Conservation (phyloP, 1,139 yeast genomes). For the Geotrichum fermentans region DNA sequence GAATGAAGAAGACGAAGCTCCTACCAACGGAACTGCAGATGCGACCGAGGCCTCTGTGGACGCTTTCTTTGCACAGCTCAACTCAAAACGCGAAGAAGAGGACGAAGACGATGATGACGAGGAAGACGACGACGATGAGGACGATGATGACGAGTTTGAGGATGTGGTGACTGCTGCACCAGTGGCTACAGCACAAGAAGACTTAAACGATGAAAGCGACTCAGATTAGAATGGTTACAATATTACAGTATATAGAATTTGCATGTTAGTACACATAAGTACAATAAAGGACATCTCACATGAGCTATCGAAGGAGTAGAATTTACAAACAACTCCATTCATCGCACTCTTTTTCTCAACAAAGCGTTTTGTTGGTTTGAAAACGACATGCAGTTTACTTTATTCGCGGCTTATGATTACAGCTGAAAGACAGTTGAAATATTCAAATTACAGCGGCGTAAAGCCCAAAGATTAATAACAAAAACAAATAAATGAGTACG, state of each 20-base stretch:
- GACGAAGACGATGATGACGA: constrained; percentile 41
- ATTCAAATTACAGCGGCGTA: no score
- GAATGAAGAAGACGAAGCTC: constrained; percentile 31
- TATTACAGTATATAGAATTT: no score
- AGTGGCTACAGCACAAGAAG: constrained; percentile 30
- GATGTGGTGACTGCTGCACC: constrained; percentile 52
- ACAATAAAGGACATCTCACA: background rate
- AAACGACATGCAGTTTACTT: no score
- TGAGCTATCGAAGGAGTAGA: background rate
- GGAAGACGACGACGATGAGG: constrained; percentile 58
- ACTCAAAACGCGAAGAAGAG: constrained; percentile 56
- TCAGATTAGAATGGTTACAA: constrained; percentile 33
- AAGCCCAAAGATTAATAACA: no score
- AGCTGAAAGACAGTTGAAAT: no score
- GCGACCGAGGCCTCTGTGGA: constrained; percentile 65
- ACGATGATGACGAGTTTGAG: constrained; percentile 60
- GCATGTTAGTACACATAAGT: constrained; percentile 8
- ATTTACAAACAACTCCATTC: constrained; percentile 9
- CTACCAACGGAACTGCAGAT: constrained; percentile 31
- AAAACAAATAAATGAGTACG: no score
- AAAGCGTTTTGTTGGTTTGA: background rate
- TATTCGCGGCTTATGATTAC: no score
- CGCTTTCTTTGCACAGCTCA: constrained; percentile 70
- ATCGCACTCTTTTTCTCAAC: constrained; percentile 13
- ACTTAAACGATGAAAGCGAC: constrained; percentile 32